These are phyloP conservation scores for Alternaria panax DNA, from an alignment of 2,329 filamentous ascomycete species.

Conservation along the genomic window DNA sequence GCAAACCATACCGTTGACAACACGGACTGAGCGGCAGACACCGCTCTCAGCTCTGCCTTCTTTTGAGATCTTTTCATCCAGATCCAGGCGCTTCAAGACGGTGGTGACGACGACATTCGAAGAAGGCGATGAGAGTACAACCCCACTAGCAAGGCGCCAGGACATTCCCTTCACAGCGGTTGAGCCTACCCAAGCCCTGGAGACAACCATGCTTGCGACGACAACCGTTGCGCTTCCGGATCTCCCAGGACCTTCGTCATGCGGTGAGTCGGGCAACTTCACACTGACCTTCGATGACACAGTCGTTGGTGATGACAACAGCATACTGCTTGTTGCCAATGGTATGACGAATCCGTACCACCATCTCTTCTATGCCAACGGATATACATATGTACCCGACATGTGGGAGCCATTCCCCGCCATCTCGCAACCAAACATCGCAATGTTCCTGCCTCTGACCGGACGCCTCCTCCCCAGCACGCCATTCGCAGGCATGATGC, in stretches of 20 bases:
- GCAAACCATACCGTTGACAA: slow-evolving; percentile 29
- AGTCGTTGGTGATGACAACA: slow-evolving; percentile 30
- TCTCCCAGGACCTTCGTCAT: slow-evolving; percentile 33
- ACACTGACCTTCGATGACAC: slow-evolving; percentile 43
- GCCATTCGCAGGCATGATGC: slow-evolving; percentile 43
- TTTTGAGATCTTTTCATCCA: slow-evolving; percentile 24
- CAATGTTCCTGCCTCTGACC: slow-evolving; percentile 55
- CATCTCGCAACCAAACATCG: slow-evolving; percentile 56
- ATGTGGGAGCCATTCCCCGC: slow-evolving; percentile 55
- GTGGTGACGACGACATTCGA: slow-evolving; percentile 15
- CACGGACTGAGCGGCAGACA: slow-evolving; percentile 31
- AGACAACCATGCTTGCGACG: not conserved
- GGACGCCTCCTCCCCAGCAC: slow-evolving; percentile 35
- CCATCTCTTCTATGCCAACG: slow-evolving; percentile 60
- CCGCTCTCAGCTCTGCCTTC: slow-evolving; percentile 31
- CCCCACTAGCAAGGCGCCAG: slow-evolving; percentile 6
- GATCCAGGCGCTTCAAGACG: slow-evolving; percentile 20
- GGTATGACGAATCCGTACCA: slow-evolving; percentile 58
- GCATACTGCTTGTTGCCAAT: slow-evolving; percentile 48
- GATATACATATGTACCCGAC: slow-evolving; percentile 58
- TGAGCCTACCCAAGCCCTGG: not conserved
- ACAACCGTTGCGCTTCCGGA: slow-evolving; percentile 1
- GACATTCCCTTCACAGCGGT: not conserved
- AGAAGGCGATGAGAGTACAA: slow-evolving; percentile 2
- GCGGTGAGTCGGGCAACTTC: slow-evolving; percentile 57